Conservation (phyloP, 2,329 filamentous ascomycete genomes). For the Aspergillus fischeri region DNA sequence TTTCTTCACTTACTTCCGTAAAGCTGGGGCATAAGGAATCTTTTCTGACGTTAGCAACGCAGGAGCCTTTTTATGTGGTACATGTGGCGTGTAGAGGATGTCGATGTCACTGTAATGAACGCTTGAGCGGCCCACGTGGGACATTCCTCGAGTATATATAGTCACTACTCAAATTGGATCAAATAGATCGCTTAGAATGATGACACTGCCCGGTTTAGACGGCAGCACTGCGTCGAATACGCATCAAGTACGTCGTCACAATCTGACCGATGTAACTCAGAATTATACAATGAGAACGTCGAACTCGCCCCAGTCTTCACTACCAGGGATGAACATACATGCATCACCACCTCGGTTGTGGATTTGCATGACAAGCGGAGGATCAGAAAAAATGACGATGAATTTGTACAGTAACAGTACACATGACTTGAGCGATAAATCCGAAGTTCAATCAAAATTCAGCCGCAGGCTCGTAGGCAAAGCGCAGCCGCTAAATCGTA, state of each 20-base stretch:
- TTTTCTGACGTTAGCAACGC: slow-evolving; percentile 14
- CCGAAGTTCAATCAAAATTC: slow-evolving; percentile 20
- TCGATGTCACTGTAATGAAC: slow-evolving; percentile 59
- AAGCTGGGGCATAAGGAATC: not conserved
- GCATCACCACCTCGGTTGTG: not conserved
- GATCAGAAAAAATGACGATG: slow-evolving; percentile 28
- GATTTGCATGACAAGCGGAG: not conserved
- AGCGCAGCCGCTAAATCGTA: slow-evolving; percentile 13
- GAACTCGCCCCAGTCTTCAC: not conserved
- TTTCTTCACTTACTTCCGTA: not conserved
- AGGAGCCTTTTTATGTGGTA: slow-evolving; percentile 97
- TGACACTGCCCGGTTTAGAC: not conserved
- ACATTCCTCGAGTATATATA: not conserved
- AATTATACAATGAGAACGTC: not conserved
- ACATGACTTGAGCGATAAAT: slow-evolving; percentile 24
- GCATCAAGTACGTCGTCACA: not conserved
- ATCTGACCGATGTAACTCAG: not conserved
- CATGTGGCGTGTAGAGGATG: slow-evolving; percentile 85
- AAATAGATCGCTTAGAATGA: not conserved
- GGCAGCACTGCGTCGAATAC: not conserved
- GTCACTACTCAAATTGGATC: not conserved
- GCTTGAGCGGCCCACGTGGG: slow-evolving; percentile 5
- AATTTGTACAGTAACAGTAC: slow-evolving; percentile 43
- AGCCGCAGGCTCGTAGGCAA: slow-evolving; percentile 18
- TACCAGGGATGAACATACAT: not conserved